Conservation (phyloP, 208 protist species). For the Eutreptiella sp. region DNA sequence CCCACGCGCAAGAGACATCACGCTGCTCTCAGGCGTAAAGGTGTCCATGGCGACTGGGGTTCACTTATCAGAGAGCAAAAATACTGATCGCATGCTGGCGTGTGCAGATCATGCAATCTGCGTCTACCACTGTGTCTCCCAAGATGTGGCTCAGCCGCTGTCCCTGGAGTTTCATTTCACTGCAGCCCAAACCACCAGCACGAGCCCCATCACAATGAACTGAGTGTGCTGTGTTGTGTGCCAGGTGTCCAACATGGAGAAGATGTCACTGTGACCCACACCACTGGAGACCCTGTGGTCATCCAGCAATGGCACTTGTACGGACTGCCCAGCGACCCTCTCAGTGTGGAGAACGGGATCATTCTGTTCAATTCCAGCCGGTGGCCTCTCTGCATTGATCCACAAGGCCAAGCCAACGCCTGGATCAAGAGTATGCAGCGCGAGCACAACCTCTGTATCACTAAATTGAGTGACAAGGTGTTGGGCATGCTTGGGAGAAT, state of each 20-base stretch:
- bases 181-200: too few species aligned
- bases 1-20: too few species aligned
- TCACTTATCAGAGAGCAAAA: too few species aligned
- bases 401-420: conserved; percentile 92
- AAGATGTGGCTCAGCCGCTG: too few species aligned
- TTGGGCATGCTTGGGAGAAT: too few species aligned
- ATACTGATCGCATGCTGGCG: too few species aligned
- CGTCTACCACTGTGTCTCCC: too few species aligned
- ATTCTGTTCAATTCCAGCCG: conserved; percentile 82
- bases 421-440: conserved; percentile 93
- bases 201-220: too few species aligned
- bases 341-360: conserved; percentile 94
- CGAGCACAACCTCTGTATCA: conserved; percentile 83
- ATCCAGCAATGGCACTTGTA: conserved; percentile 91
- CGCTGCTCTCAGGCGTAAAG: too few species aligned
- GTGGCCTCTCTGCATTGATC: conserved; percentile 97
- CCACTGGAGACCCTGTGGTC: conserved; percentile 83
- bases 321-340: conserved; percentile 86
- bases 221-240: conserved; percentile 16
- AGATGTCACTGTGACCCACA: conserved; percentile 66
- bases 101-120: too few species aligned
- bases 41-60: too few species aligned
- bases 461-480: conserved; percentile 85
- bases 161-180: too few species aligned
- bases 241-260: conserved; percentile 53